These are phyloP conservation scores for Tulasnella sp. DNA, from an alignment of 768 basidiomycete genomes.

Conservation along the genomic window DNA sequence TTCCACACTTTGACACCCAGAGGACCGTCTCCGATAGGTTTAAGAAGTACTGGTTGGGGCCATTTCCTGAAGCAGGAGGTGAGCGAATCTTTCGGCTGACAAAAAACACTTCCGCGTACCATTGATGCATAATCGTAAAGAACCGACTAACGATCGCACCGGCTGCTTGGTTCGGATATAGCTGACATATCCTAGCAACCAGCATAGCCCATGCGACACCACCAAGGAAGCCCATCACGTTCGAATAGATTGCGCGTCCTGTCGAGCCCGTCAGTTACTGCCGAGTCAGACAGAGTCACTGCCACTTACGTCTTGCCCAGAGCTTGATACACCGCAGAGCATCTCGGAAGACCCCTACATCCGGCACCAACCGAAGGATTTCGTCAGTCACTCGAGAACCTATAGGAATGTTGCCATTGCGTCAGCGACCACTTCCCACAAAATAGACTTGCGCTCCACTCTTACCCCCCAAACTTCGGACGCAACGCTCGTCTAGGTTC, in stretches of 20 bases:
- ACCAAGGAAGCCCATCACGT: conserved; percentile 95
- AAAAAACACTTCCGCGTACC: conserved; percentile 49
- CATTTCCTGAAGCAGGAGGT: conserved; percentile 64
- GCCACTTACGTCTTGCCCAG: conserved; percentile 83
- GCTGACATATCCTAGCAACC: conserved; percentile 97
- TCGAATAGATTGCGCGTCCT: conserved; percentile 97
- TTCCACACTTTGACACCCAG: conserved; percentile 96
- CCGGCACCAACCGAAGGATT: conserved; percentile 90
- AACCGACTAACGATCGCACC: conserved; percentile 96
- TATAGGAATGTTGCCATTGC: conserved; percentile 37
- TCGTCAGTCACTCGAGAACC: conserved; percentile 95
- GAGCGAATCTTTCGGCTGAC: background rate
- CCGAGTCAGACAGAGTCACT: background rate
- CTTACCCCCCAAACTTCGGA: conserved; percentile 84
- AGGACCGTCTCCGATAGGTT: conserved; percentile 94
- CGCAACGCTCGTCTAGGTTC: conserved; percentile 90
- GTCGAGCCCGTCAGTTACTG: background rate
- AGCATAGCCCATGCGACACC: conserved; percentile 99
- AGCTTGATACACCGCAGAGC: conserved; percentile 93
- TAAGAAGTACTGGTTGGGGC: conserved; percentile 97
- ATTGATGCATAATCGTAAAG: conserved; percentile 97
- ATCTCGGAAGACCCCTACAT: conserved; percentile 91
- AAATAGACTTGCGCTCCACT: conserved; percentile 30
- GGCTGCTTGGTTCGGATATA: conserved; percentile 92
- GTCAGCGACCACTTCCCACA: conserved; percentile 5